Percentiles rank a stretch among this genome's conserved stretches.
Conservation (phyloP, 768 basidiomycete genomes). For the Kwoniella sp. region DNA sequence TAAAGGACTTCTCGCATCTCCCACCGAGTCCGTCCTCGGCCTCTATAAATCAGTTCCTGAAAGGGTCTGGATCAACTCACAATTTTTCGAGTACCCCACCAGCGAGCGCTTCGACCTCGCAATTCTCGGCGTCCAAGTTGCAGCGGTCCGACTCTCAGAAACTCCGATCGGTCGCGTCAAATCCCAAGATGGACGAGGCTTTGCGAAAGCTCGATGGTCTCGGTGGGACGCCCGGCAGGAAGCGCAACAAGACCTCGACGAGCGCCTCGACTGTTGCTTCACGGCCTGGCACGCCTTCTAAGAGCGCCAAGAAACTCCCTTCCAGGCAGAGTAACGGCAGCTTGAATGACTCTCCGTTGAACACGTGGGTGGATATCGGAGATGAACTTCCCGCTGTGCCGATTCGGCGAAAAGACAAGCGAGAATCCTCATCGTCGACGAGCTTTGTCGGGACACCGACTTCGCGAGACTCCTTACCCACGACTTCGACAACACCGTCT, state of each 20-base stretch:
- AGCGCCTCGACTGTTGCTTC: conserved; percentile 57
- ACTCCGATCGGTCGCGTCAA: conserved; percentile 6
- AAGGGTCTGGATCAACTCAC: conserved; percentile 53
- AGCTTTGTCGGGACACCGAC: conserved; percentile 46
- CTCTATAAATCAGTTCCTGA: conserved; percentile 80
- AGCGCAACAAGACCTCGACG: conserved; percentile 23
- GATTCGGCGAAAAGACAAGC: conserved; percentile 21
- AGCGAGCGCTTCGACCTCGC: conserved; percentile 38
- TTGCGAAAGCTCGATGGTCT: conserved; percentile 90
- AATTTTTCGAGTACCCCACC: conserved; percentile 40
- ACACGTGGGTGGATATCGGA: conserved; percentile 42
- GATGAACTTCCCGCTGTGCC: conserved; percentile 30
- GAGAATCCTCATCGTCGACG: conserved; percentile 44
- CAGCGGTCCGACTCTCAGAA: conserved; percentile 38
- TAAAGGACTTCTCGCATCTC: conserved; percentile 80
- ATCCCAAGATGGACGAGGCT: conserved; percentile 67
- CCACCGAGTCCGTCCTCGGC: conserved; percentile 90
- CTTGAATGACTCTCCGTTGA: conserved; percentile 35
- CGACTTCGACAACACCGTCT: conserved; percentile 44
- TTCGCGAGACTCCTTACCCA: conserved; percentile 41
- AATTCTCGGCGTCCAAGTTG: conserved; percentile 17
- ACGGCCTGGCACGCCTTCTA: conserved; percentile 62
- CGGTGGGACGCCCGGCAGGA: conserved; percentile 63
- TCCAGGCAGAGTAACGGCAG: conserved; percentile 32
- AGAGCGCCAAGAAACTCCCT: conserved; percentile 13